phyloP scores from a whole-genome alignment of 2,329 filamentous ascomycete genomes.

The Botrytis tulipae region DNA sequence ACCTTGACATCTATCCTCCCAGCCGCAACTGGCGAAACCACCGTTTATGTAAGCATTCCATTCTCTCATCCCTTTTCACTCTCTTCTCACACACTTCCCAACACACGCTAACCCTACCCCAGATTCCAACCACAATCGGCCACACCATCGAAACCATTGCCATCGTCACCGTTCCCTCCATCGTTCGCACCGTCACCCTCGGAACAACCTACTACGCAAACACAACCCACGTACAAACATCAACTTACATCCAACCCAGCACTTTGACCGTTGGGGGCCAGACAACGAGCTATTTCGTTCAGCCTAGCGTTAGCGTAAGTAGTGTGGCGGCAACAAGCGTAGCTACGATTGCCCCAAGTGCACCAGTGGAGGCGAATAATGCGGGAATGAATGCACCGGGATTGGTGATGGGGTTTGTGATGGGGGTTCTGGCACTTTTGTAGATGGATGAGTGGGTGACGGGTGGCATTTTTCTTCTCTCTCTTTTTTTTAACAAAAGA shows the following conservation, averaged over 20 bases:
- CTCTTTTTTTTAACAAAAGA: no score
- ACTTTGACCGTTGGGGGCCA: not conserved
- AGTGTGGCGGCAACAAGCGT: not conserved
- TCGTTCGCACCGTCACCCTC: slow-evolving; percentile 28
- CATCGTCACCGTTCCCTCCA: slow-evolving; percentile 31
- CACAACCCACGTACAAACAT: not conserved
- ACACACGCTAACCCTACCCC: slow-evolving; percentile 27
- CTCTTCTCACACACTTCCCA: no score
- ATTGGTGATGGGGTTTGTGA: slow-evolving; percentile 31
- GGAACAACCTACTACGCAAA: slow-evolving; percentile 5
- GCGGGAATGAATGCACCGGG: slow-evolving; percentile 28
- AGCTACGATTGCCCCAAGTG: slow-evolving; percentile 21
- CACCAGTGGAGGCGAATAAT: slow-evolving; percentile 28
- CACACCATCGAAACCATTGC: slow-evolving; percentile 31
- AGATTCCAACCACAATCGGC: slow-evolving; percentile 22
- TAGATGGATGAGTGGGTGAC: not conserved
- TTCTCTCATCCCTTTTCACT: not conserved
- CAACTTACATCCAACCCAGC: not conserved
- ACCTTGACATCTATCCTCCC: slow-evolving; percentile 31
- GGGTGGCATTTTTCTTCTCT: no score
- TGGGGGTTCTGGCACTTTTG: slow-evolving; percentile 34
- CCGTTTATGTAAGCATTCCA: slow-evolving; percentile 19
- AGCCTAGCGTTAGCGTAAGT: slow-evolving; percentile 20
- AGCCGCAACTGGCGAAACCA: slow-evolving; percentile 32
- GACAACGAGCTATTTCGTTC: not conserved